phyloP scores from a whole-genome alignment of 106 monocot species.

The Acanthochlamys bracteata region DNA sequence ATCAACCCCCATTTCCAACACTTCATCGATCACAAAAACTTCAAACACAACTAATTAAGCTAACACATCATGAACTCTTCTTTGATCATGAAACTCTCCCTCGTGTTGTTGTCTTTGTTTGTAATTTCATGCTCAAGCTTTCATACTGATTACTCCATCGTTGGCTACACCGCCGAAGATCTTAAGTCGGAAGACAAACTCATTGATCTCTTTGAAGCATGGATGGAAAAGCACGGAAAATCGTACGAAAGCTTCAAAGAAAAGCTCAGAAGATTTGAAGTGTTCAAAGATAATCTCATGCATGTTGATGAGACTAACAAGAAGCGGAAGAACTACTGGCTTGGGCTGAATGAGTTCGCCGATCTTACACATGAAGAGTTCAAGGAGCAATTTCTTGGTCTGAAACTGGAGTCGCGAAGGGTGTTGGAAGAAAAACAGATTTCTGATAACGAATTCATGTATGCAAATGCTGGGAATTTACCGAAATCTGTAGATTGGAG shows the following conservation, averaged over 20 bases:
- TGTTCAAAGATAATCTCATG: constrained; percentile 29
- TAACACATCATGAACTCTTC: not conserved
- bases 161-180: constrained; percentile 17
- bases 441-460: not conserved
- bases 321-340: constrained; percentile 24
- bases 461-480: constrained; percentile 9
- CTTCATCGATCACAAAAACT: not conserved
- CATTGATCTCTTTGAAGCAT: constrained; percentile 20
- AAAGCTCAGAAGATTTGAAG: constrained; percentile 24
- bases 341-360: constrained; percentile 32
- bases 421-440: not conserved
- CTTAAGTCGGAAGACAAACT: constrained; percentile 10
- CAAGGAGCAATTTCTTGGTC: constrained; percentile 20
- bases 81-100: constrained; percentile 11
- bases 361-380: constrained; percentile 40
- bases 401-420: constrained; percentile 7
- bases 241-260: constrained; percentile 19
- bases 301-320: constrained; percentile 28
- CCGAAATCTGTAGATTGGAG: constrained; percentile 45
- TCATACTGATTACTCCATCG: constrained; percentile 11
- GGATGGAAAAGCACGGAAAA: constrained; percentile 27
- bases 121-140: not conserved
- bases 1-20: not conserved
- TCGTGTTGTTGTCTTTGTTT: constrained; percentile 7
- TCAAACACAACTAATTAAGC: not conserved